Base-by-base conservation (phyloP, 2,329 filamentous ascomycete species). In the Alternaria triticimaculans region DNA sequence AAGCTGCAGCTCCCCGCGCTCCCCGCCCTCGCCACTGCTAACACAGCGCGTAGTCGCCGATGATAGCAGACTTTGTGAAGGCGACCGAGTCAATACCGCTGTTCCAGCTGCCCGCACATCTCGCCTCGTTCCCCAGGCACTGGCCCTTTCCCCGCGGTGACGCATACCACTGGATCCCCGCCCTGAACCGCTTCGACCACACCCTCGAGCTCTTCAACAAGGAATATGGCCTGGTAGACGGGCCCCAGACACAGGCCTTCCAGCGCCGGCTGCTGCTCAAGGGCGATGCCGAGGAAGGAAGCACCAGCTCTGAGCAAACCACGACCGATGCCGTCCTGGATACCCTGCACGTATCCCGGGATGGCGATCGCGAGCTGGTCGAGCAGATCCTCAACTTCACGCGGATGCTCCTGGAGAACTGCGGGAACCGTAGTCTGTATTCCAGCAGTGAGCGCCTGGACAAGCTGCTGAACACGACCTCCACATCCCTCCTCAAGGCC, bases 141-240 rank as follows among this genome's bases (percentile, higher is more conserved):
- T 99, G 96, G 96, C 94, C 94, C 3, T 97, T 98, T 76, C 95
- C 95, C 43, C 89, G 95, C 79, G 96, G 96, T 64, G 96, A 99
- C 79, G 85, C 98, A 28, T 98, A 98, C 79, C 95, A 99, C 84
- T 99, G 96, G 96, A 97, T 99, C 70, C 90, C 92, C 26, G 87
- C 97, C 23, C 83, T 99, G 64, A 97, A 99, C 80, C 90, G 94
- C 62, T 98, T 99, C 80, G 96, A 99, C 81, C 88, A 88, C 75
- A 89, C 98, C 68, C 84, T 99, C 44, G 93, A 97, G 72, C 85
- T 88, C 43, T 94, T 97, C 78, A 93, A 90, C 80, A 86, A 88
- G 60, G 90, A 89, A 68, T 99, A 99, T 82, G 89, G 89, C 65
- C 85, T 99, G 60, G 88, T 89, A 65, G 87, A 91, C 62, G 93